A percentile compares a stretch with the other conserved stretches of the same genome.
Evolutionary conservation across 495 filamentous ascomycete genomes (phyloP).

Genomic region (Cladorrhinum samala): DNA sequence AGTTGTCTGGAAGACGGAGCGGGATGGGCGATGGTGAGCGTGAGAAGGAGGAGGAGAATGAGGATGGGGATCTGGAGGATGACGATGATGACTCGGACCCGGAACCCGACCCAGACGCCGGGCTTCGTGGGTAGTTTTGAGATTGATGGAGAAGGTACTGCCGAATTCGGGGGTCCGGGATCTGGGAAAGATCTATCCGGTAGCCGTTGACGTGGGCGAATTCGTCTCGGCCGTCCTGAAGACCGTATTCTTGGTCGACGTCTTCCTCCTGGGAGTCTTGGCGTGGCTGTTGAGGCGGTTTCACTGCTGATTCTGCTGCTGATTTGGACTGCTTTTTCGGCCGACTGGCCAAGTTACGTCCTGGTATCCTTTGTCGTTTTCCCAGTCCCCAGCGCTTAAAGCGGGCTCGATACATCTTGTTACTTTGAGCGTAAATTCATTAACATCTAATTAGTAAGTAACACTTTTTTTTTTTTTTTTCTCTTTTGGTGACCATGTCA

Average conservation of each 20-base stretch:
- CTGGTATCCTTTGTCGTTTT: neutral
- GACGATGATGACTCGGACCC: neutral
- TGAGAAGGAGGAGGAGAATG: neutral
- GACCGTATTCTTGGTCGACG: too few species aligned
- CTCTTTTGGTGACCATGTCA: neutral
- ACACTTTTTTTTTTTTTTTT: neutral
- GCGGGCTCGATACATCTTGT: conserved; percentile 3
- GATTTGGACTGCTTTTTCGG: neutral
- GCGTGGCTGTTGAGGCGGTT: neutral
- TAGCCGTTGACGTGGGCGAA: neutral
- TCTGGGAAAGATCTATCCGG: neutral
- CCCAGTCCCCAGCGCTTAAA: conserved; percentile 3
- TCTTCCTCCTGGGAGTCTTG: too few species aligned
- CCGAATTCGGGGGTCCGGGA: neutral
- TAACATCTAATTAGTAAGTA: neutral
- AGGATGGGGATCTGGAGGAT: neutral
- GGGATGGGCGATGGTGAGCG: neutral
- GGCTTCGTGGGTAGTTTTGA: neutral
- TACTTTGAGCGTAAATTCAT: neutral
- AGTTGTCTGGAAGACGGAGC: neutral
- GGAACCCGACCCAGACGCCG: too few species aligned
- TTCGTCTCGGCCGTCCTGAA: too few species aligned
- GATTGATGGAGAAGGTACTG: neutral
- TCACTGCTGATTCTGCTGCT: neutral
- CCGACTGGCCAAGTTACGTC: neutral